Evolutionary conservation across 176 grass and related monocot species (phyloP).

Genomic region (Cocos nucifera): DNA sequence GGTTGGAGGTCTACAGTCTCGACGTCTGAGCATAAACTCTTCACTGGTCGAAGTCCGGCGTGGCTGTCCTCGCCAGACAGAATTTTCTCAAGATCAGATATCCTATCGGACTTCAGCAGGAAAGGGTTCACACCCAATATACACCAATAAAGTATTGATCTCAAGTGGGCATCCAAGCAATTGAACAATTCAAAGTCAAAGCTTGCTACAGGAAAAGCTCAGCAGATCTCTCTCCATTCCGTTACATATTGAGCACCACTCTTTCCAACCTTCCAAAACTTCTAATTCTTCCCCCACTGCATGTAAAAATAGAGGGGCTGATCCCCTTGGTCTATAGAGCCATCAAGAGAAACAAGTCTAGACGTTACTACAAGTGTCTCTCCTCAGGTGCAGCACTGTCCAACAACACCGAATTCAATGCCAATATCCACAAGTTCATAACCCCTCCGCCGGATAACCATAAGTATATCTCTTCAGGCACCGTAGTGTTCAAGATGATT

Average conservation of each 20-base stretch:
- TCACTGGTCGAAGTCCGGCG: no score
- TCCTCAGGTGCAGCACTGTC: conserved; percentile 20
- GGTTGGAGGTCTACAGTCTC: no score
- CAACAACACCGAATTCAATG: neutral
- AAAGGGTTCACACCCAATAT: no score
- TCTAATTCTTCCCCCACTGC: neutral
- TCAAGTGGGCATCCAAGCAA: no score
- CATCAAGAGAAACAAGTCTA: conserved; percentile 48
- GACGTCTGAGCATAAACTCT: no score
- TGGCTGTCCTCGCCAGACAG: no score
- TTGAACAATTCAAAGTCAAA: no score
- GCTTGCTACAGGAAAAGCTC: no score
- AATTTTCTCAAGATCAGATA: no score
- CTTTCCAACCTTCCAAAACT: neutral
- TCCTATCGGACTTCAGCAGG: no score
- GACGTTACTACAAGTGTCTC: conserved; percentile 31
- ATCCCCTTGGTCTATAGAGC: conserved; percentile 39
- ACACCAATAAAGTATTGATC: no score
- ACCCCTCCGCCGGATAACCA: conserved; percentile 22
- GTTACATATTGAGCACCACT: neutral
- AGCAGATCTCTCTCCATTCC: neutral
- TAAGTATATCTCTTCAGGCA: neutral
- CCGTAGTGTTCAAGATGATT: neutral
- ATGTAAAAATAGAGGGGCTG: conserved; percentile 39
- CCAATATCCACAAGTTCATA: conserved; percentile 23